Percentiles rank a stretch among this genome's conserved stretches.
phyloP scores from a whole-genome alignment of 306 rosid species.

The Crataegus laevigata region DNA sequence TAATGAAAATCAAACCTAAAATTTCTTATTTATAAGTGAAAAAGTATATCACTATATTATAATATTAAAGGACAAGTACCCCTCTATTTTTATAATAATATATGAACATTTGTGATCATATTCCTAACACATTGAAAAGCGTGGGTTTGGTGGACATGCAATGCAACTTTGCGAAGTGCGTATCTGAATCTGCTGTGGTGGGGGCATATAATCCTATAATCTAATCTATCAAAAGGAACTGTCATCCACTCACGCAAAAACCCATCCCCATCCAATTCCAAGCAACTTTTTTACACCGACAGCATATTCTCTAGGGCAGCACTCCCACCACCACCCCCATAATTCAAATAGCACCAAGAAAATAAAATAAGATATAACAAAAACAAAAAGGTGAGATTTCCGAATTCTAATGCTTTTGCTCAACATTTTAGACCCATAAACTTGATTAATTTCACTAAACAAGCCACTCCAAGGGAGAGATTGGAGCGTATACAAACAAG shows the following conservation, averaged over 20 bases:
- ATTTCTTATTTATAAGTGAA: rapidly evolving
- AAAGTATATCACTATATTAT: too few species aligned
- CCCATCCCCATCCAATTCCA: background rate
- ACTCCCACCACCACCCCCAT: background rate
- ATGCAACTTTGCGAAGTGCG: background rate
- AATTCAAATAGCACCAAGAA: background rate
- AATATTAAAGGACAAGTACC: rapidly evolving
- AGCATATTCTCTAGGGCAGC: slow-evolving; percentile 5
- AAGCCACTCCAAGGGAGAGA: slow-evolving; percentile 57
- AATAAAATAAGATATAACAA: background rate
- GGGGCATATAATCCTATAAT: background rate
- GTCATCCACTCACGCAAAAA: slow-evolving; percentile 52
- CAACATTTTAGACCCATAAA: background rate
- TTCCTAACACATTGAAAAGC: too few species aligned
- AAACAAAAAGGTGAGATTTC: background rate
- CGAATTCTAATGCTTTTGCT: background rate
- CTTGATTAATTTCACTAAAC: slow-evolving; percentile 19
- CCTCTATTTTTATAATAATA: too few species aligned
- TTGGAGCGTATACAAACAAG: slow-evolving; percentile 43
- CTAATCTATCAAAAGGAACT: background rate
- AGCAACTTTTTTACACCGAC: background rate
- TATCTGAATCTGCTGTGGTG: background rate
- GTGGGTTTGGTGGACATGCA: background rate
- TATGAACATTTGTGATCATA: too few species aligned
- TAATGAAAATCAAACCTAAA: rapidly evolving